Percentiles rank a stretch among this genome's conserved stretches.
phyloP scores from a whole-genome alignment of 805 yeast genomes.

The Kodamaea neixiangensis region DNA sequence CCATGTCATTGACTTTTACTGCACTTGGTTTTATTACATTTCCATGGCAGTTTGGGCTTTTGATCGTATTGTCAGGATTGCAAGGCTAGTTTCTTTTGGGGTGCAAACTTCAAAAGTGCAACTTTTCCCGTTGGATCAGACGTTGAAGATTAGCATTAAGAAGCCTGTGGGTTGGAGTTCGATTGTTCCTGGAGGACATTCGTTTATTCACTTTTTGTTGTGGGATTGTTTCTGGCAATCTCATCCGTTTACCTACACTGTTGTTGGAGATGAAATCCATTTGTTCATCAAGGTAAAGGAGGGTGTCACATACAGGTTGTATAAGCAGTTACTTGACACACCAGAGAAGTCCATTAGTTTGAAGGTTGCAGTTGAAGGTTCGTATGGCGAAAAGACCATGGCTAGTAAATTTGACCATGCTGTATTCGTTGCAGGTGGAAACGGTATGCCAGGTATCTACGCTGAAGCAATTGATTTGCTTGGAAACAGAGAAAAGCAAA shows the following conservation, averaged over 20 bases:
- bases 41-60: slow-evolving; percentile 26
- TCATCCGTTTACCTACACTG: slow-evolving; percentile 31
- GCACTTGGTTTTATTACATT: slow-evolving; percentile 19
- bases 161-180: slow-evolving; percentile 26
- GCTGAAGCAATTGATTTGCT: slow-evolving; percentile 37
- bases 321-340: slow-evolving; percentile 26
- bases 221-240: slow-evolving; percentile 34
- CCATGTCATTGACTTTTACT: slow-evolving; percentile 14
- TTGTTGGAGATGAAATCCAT: slow-evolving; percentile 20
- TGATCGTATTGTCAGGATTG: slow-evolving; percentile 24
- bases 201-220: slow-evolving; percentile 27
- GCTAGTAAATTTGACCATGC: slow-evolving; percentile 49
- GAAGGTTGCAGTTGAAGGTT: slow-evolving; percentile 58
- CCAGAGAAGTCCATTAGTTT: slow-evolving; percentile 33
- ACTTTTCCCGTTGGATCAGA: slow-evolving; percentile 23
- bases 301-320: slow-evolving; percentile 34
- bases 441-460: slow-evolving; percentile 61
- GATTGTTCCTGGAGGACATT: slow-evolving; percentile 24
- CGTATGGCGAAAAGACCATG: slow-evolving; percentile 54
- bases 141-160: slow-evolving; percentile 25
- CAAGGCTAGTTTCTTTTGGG: slow-evolving; percentile 24
- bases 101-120: slow-evolving; percentile 24
- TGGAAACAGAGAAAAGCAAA: slow-evolving; percentile 6
- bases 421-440: slow-evolving; percentile 62
- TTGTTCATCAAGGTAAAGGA: slow-evolving; percentile 27